A percentile compares a stretch with the other conserved stretches of the same genome.
These are phyloP conservation scores for Backusella australiensis DNA, from an alignment of 192 early-diverging fungal species.

Conservation along the genomic window DNA sequence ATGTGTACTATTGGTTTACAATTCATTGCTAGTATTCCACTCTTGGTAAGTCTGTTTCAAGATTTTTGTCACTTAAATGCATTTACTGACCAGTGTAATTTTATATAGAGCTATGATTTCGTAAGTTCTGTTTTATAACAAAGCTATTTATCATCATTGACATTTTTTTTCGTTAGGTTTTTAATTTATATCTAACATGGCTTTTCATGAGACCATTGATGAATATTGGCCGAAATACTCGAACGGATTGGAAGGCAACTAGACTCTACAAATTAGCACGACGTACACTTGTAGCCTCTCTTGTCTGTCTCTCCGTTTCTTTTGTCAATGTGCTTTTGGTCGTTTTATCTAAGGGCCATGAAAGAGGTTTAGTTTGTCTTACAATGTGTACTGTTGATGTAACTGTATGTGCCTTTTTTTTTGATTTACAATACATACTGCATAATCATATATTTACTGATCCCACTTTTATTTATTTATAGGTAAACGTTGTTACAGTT, in stretches of 20 bases:
- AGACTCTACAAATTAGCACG: slow-evolving; percentile 35
- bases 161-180: slow-evolving; percentile 17
- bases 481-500: slow-evolving; percentile 38
- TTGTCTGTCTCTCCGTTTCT: slow-evolving; percentile 40
- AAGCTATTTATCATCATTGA: not conserved
- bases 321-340: slow-evolving; percentile 42
- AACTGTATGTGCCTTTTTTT: slow-evolving; percentile 25
- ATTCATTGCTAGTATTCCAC: slow-evolving; percentile 30
- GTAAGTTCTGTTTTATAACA: slow-evolving; percentile 11
- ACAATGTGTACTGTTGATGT: slow-evolving; percentile 54
- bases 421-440: not conserved
- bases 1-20: slow-evolving; percentile 36
- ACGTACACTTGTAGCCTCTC: slow-evolving; percentile 43
- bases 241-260: slow-evolving; percentile 25
- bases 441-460: not conserved
- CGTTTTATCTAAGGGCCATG: slow-evolving; percentile 40
- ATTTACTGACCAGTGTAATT: not conserved
- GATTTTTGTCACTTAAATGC: not conserved
- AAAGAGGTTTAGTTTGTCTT: slow-evolving; percentile 48
- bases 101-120: slow-evolving; percentile 33
- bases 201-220: slow-evolving; percentile 36
- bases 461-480: not conserved
- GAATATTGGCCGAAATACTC: slow-evolving; percentile 16
- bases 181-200: slow-evolving; percentile 38
- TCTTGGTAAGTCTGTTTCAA: slow-evolving; percentile 27